Evolutionary conservation across 805 yeast species (phyloP).

Genomic region (Candida berthetii): DNA sequence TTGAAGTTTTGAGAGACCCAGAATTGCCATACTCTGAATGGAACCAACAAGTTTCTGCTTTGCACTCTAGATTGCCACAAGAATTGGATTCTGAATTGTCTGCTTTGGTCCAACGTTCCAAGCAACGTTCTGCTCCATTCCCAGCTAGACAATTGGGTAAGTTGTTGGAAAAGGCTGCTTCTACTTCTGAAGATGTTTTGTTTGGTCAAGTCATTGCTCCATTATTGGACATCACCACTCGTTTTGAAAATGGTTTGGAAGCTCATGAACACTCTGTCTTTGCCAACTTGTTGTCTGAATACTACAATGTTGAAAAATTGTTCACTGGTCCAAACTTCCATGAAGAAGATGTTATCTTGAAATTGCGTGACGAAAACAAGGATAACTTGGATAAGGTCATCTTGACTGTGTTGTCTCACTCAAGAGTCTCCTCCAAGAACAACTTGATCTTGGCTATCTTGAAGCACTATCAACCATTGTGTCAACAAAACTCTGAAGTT

Average conservation of each 20-base stretch:
- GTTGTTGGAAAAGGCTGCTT: constrained; percentile 54
- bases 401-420: constrained; percentile 73
- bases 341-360: constrained; percentile 85
- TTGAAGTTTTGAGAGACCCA: constrained; percentile 68
- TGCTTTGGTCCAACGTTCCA: constrained; percentile 60
- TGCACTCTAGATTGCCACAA: constrained; percentile 84
- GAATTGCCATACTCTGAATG: constrained; percentile 92
- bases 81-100: constrained; percentile 65
- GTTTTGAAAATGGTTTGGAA: constrained; percentile 68
- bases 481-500: constrained; percentile 65
- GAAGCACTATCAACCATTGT: constrained; percentile 72
- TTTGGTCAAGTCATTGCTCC: constrained; percentile 66
- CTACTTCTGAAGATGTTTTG: constrained; percentile 44
- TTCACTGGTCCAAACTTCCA: constrained; percentile 73
- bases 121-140: constrained; percentile 70
- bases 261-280: constrained; percentile 82
- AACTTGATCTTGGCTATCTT: constrained; percentile 82
- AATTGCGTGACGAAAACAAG: constrained; percentile 82
- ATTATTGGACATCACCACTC: constrained; percentile 58
- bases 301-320: constrained; percentile 69
- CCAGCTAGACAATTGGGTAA: constrained; percentile 85
- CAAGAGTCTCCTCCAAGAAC: constrained; percentile 90
- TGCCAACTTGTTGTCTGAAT: constrained; percentile 62
- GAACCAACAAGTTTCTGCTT: constrained; percentile 78
- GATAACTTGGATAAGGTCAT: constrained; percentile 71